Conservation (phyloP, 305 asterid genomes). For the Solanum hybrid region DNA sequence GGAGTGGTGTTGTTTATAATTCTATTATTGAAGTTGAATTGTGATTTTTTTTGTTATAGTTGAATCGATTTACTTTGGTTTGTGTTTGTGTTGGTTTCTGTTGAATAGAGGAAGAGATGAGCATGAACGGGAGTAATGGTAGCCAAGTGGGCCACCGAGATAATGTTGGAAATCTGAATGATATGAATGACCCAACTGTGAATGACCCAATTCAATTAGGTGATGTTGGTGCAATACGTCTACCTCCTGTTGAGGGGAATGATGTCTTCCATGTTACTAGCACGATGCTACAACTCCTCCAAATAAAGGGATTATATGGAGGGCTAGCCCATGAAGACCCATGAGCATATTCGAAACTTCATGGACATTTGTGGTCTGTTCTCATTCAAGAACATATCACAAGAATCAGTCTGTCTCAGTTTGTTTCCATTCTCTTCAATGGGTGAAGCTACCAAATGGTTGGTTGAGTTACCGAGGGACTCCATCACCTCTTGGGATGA, state of each 20-base stretch:
- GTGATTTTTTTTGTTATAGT: neutral
- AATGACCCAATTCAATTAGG: neutral
- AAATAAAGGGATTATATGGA: no score
- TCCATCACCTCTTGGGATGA: no score
- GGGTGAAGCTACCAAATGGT: neutral
- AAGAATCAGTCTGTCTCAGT: neutral
- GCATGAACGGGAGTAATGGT: neutral
- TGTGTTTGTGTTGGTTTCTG: no score
- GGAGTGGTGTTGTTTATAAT: neutral
- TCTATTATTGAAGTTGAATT: neutral
- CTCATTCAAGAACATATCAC: no score
- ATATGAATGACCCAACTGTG: no score
- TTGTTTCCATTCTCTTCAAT: neutral
- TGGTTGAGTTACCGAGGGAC: no score
- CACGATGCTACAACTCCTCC: no score
- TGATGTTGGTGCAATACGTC: neutral
- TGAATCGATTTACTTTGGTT: neutral
- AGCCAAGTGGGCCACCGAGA: neutral
- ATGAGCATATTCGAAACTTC: no score
- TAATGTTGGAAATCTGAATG: neutral
- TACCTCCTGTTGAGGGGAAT: neutral
- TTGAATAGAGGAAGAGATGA: neutral
- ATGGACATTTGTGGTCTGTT: neutral
- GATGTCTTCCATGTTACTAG: no score
- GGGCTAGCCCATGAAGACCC: no score